Evolutionary conservation across 1,284 basidiomycete species (phyloP), one percentile per base, ranked within the genome.

Genomic region (Heterobasidion occidentale): DNA sequence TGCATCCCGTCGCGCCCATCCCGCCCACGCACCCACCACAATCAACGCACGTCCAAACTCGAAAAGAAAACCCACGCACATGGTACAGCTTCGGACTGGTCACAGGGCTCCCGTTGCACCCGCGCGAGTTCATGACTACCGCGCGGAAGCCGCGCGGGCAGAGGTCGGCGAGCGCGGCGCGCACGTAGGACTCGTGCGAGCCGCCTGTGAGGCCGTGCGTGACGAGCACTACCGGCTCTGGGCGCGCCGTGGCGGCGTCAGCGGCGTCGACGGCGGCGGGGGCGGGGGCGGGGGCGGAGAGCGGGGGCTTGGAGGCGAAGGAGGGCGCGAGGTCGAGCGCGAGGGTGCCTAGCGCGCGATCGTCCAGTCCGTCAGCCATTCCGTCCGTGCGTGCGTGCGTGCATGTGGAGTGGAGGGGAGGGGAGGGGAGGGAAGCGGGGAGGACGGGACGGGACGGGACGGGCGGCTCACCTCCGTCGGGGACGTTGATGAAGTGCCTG

Each of bases 151-250:
- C 64, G 14, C 60, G 59, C 1, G 51, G 12, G 15, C 46, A 56
- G 12, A 63, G 56, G 27, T 46, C 52, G 19, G 59, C 53, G 17
- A 68, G 54, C 9, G 62, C 60, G 36, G 65, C 64, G 9, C 67
- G 64, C 38, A 68, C 61, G 54, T 68, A 69, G 33, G 63, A 53
- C 52, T 69, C 67, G 54, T 69, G 64, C 17, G 67, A 69, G 36
- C 65, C 67, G 7, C 67, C 67, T 2, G 67, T 68, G 36, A 69
- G 62, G 3, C 67, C 67, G 59, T 68, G 67, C 9, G 63, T 58
- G 12, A 69, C 63, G 27, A 67, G 51, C 9, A 68, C 50, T 1
- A 69, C 58, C 20, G 60, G 59, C 47, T 67, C 65, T 36, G 56
- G 8, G 19, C 20, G n/a, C 56, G 17, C 15, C 53, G 46, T 3